Base-by-base conservation (phyloP, 441 rosid species). In the Dalechampia spathulata region DNA sequence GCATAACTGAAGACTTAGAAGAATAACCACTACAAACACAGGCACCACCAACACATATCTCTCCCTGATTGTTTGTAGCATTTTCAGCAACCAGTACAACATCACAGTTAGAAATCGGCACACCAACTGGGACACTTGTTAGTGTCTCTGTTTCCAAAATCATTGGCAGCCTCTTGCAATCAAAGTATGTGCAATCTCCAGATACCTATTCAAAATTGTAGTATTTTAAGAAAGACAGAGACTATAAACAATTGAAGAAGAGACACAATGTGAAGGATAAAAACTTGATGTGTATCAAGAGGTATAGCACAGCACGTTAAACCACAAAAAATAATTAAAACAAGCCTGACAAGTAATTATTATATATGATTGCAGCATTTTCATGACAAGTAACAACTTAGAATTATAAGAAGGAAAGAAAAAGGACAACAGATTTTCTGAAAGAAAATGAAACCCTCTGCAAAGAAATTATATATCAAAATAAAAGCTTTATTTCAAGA, bases 141-240 rank as follows among this genome's bases (percentile, higher is more conserved):
- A 87, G 66, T 23, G 66, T 58, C 66, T 75, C 85, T 17, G 61
- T 71, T 67, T 79, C 82, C 75, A 87, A 77, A 66, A 92, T 71
- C 56, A 46, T 49, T 14, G 88, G 85, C 79, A 92, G 66, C 64
- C 66, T 75, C 69, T 81, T 76, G 83, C 96, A 92, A 74, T 92
- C 97, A 74, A 86, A 92, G 72, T 79, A 89, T 34, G 83, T 78
- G 70, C 97, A 89, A 73, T 92, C 99, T 56, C 96, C 97, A 61
- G 97, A 75, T 50, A 86, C 99, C 99, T 62, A 66, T 73, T 50
- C 32, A 74, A 74, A 64, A 65, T 38, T 64, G 55, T 22, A 25
- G 5, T 25, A 55, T 73, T 44, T 68, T 62, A 45, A 45, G 52
- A 36, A n/a, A 36, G 23, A 15, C n/a, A 20, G 34, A 17, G 3